Percentiles rank a stretch among this genome's conserved stretches.
These are phyloP conservation scores for Haplosporangium sp. DNA, from an alignment of 371 early-diverging fungal genomes.

Conservation along the genomic window DNA sequence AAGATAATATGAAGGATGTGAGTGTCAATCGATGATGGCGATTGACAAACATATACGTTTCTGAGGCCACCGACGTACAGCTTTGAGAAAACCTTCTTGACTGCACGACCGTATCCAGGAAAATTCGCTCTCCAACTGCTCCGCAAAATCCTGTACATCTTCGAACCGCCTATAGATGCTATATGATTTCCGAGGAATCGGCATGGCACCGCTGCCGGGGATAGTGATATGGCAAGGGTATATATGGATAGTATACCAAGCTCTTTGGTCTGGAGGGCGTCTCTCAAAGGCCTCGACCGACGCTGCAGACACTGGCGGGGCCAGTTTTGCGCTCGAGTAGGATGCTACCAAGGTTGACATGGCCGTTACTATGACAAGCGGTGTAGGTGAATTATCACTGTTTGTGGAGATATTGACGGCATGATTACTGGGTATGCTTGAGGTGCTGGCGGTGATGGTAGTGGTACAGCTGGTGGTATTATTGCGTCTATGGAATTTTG, in stretches of 20 bases:
- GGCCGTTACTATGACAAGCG: neutral
- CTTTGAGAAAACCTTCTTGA: neutral
- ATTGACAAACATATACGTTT: no score
- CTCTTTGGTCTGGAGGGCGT: slow-evolving; percentile 21
- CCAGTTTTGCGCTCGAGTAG: slow-evolving; percentile 49
- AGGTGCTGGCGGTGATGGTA: no score
- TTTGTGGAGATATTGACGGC: no score
- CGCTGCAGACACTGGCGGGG: slow-evolving; percentile 38
- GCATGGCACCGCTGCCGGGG: slow-evolving; percentile 1
- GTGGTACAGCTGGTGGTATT: no score
- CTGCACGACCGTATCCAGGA: slow-evolving; percentile 2
- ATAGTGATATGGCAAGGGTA: slow-evolving; percentile 30
- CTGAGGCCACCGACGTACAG: neutral
- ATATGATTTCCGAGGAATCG: slow-evolving; percentile 22
- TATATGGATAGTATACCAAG: slow-evolving; percentile 51
- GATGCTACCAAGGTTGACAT: neutral
- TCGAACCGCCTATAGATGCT: slow-evolving; percentile 24
- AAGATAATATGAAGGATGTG: neutral
- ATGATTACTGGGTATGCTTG: no score
- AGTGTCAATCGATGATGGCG: no score
- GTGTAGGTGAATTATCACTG: no score
- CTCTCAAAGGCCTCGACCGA: slow-evolving; percentile 20
- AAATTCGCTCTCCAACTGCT: slow-evolving; percentile 18
- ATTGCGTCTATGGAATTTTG: no score
- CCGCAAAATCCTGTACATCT: slow-evolving; percentile 23